Base-by-base conservation (phyloP, 2,329 filamentous ascomycete species). In the Waltergamsia citrina region DNA sequence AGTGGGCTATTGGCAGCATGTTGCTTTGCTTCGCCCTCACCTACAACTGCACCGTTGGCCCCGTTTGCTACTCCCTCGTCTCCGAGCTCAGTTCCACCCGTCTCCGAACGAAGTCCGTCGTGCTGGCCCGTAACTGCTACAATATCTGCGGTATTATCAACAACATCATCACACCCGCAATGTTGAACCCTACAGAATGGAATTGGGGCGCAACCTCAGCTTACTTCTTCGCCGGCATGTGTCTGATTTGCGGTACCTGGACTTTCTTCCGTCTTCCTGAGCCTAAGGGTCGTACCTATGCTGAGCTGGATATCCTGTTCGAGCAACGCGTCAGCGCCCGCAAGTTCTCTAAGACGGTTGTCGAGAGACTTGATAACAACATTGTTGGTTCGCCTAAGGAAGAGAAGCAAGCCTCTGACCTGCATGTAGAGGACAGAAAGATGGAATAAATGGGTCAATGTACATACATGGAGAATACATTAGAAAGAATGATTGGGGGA, bases 261-360 rank as follows among this genome's bases (percentile, higher is more conserved):
- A 65, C 68, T 0, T 69, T 57, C 38, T 69, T 68, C 44, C 65
- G 63, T 14, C 54, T 72, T 5, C 69, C 69, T 4, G 73, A 77
- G 54, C 69, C 71, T 12, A 65, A 62, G 37, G 69, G 62, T 6
- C 60, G 67, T 24, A 70, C 67, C 0, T 67, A 69, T 33, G 68
- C 63, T 24, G 72, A 77, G 50, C 57, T 77, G 3, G 71, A 76
- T 33, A 50, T 67, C 9, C 49, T 78, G 38, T 77, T 77, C 43
- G 64, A 71, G 41, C 49, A 55, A 17, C 43, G 48, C 8, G 48
- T 65, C 8, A 48, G 57, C 16, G 62, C 67, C 2, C 52, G 63
- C 39, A 59, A 62, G 38, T 69, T 64, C 34, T 18, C 29, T 5
- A 6, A 18, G 5, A 32, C 29, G 4, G n/a, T 9, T 6, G 19